These are phyloP conservation scores for Talaromyces thailandensis DNA, from an alignment of 495 filamentous ascomycete species.

Conservation along the genomic window DNA sequence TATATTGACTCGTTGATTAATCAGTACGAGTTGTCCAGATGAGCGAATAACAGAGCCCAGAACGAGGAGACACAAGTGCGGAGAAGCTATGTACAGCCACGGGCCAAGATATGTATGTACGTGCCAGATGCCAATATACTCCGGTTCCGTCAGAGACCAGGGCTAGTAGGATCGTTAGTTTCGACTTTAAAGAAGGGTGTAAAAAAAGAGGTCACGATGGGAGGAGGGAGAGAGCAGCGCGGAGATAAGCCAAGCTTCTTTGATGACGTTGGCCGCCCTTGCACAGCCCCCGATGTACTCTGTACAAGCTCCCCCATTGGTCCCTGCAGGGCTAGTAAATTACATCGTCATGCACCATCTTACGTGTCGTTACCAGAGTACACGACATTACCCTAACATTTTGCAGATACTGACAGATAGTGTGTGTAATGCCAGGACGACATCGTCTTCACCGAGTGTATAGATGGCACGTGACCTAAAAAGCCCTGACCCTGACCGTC, in stretches of 20 bases:
- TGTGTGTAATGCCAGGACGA: not conserved
- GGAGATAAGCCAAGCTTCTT: constrained; percentile 1
- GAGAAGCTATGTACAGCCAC: constrained; percentile 1
- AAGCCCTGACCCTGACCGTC: not conserved
- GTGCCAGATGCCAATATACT: not conserved
- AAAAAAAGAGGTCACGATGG: not conserved
- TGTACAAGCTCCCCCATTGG: not conserved
- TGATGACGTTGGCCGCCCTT: not conserved
- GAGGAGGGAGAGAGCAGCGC: not conserved
- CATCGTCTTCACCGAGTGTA: not conserved
- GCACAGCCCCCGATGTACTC: constrained; percentile 2
- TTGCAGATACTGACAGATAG: not conserved
- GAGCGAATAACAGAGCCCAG: not conserved
- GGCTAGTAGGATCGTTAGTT: not conserved
- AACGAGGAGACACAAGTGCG: not conserved
- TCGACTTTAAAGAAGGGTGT: not conserved
- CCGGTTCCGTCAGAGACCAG: not conserved
- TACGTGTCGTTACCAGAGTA: not conserved
- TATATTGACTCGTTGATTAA: not conserved
- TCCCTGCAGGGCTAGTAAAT: not conserved
- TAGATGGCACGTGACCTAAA: not conserved
- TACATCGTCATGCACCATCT: not conserved
- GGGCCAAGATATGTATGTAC: not conserved
- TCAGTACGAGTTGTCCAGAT: not conserved
- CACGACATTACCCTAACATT: not conserved